phyloP scores from a whole-genome alignment of 1,284 basidiomycete species.

The Ceratobasidium sp. region DNA sequence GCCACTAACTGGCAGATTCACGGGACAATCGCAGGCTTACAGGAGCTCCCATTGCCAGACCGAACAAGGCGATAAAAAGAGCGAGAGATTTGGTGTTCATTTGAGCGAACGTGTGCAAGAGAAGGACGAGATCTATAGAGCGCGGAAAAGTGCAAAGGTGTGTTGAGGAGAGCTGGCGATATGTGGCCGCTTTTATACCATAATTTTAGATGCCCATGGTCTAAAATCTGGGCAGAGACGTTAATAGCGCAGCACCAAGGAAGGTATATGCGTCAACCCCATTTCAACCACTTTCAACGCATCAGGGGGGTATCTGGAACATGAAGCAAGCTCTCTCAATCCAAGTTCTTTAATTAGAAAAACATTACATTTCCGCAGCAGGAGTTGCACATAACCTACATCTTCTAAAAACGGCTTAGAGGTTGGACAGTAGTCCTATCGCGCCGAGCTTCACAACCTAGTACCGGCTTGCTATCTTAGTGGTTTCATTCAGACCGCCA shows the following conservation, averaged over 20 bases:
- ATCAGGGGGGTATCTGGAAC: not conserved
- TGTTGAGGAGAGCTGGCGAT: not conserved
- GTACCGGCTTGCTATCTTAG: too few relatives aligned
- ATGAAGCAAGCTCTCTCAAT: not conserved
- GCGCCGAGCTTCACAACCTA: too few relatives aligned
- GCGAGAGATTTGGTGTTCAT: slow-evolving; percentile 22
- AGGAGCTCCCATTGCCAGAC: slow-evolving; percentile 11
- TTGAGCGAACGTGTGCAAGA: slow-evolving; percentile 8
- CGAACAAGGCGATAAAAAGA: slow-evolving; percentile 6
- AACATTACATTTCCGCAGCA: not conserved
- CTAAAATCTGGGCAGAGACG: not conserved
- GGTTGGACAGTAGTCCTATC: too few relatives aligned
- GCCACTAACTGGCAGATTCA: not conserved
- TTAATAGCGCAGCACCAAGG: slow-evolving; percentile 13
- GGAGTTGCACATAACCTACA: not conserved
- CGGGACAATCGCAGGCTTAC: not conserved
- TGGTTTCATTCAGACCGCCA: too few relatives aligned
- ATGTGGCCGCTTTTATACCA: slow-evolving; percentile 1
- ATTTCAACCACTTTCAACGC: slow-evolving; percentile 1
- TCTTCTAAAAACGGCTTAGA: not conserved
- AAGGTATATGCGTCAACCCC: slow-evolving; percentile 22
- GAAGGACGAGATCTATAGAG: slow-evolving; percentile 6
- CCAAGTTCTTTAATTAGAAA: not conserved
- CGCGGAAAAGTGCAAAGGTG: not conserved
- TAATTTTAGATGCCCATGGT: not conserved